phyloP scores from a whole-genome alignment of 1,139 yeast genomes.

The Blastobotrys persicus region DNA sequence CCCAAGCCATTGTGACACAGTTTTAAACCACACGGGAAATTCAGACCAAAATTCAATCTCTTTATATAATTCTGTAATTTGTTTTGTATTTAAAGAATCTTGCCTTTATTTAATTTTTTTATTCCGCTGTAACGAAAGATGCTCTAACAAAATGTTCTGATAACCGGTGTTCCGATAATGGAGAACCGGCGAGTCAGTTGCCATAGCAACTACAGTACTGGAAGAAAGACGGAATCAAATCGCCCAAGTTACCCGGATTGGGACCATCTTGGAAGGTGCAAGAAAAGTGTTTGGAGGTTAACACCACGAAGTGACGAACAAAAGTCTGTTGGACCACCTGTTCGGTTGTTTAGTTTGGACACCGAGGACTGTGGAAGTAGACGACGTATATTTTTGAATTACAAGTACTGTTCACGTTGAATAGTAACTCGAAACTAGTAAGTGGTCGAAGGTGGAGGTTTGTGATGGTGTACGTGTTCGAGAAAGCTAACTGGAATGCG shows the following conservation, averaged over 20 bases:
- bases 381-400: background rate
- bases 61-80: too few relatives aligned
- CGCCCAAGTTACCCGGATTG: conserved; percentile 8
- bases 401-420: background rate
- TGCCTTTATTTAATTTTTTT: too few relatives aligned
- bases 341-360: background rate
- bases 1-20: too few relatives aligned
- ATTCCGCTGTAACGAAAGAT: too few relatives aligned
- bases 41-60: too few relatives aligned
- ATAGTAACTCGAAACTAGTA: background rate
- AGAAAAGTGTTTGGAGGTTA: conserved; percentile 1
- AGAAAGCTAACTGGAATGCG: background rate
- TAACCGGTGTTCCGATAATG: too few relatives aligned
- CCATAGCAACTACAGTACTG: too few relatives aligned
- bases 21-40: too few relatives aligned
- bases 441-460: too few relatives aligned
- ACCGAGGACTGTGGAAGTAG: background rate
- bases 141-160: too few relatives aligned
- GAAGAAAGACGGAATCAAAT: background rate
- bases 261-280: background rate
- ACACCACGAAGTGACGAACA: background rate
- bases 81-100: too few relatives aligned
- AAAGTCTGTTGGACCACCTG: background rate
- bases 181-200: too few relatives aligned
- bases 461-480: background rate